These are phyloP conservation scores for Phialocephala sp. DNA, from an alignment of 2,329 filamentous ascomycete species.

Conservation along the genomic window DNA sequence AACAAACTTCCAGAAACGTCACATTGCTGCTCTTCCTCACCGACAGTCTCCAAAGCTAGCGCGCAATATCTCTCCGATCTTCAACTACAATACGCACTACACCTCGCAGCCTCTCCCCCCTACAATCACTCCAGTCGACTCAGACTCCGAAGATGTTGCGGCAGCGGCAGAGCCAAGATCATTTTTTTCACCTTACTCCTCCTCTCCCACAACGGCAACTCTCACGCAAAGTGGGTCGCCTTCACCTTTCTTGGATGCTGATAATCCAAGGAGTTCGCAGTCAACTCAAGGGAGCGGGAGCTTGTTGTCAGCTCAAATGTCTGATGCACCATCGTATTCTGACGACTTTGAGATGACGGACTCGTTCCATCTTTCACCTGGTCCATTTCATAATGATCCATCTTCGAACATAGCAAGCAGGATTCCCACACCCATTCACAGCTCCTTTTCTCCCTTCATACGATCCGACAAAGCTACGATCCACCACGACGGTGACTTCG, in stretches of 20 bases:
- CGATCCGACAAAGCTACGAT: slow-evolving; percentile 33
- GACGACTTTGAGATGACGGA: slow-evolving; percentile 44
- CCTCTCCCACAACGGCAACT: slow-evolving; percentile 29
- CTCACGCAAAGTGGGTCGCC: slow-evolving; percentile 29
- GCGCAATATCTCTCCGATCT: slow-evolving; percentile 30
- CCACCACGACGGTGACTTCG: slow-evolving; percentile 31
- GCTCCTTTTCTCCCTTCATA: slow-evolving; percentile 40
- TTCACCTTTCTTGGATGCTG: slow-evolving; percentile 28
- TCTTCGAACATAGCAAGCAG: slow-evolving; percentile 38
- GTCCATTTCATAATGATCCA: slow-evolving; percentile 39
- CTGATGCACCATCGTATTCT: slow-evolving; percentile 34
- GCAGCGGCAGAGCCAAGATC: slow-evolving; percentile 34
- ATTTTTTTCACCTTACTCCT: slow-evolving; percentile 38
- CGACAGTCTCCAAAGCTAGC: slow-evolving; percentile 36
- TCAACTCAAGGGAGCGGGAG: slow-evolving; percentile 20
- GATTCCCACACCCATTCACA: slow-evolving; percentile 45
- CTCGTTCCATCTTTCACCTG: slow-evolving; percentile 39
- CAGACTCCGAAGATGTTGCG: slow-evolving; percentile 39
- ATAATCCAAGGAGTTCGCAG: slow-evolving; percentile 13
- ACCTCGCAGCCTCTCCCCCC: slow-evolving; percentile 36
- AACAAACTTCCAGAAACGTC: slow-evolving; percentile 40
- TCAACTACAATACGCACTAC: slow-evolving; percentile 30
- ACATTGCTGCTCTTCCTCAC: slow-evolving; percentile 39
- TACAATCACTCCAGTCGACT: slow-evolving; percentile 42
- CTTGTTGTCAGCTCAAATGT: slow-evolving; percentile 37